Evolutionary conservation across 1,284 basidiomycete genomes (phyloP).

Genomic region (Afroboletus lepidellus): DNA sequence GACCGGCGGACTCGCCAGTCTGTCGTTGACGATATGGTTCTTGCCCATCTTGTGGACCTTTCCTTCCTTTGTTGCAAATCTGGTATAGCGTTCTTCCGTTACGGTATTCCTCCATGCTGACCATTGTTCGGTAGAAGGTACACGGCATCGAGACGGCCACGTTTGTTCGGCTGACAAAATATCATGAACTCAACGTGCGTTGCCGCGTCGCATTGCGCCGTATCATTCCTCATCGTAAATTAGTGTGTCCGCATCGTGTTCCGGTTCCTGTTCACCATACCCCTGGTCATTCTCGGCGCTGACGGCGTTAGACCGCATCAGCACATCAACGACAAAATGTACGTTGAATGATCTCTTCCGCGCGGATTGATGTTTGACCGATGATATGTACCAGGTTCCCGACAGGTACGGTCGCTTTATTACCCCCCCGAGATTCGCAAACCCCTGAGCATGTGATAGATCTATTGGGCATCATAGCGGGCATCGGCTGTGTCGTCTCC

Average conservation of each 20-base stretch:
- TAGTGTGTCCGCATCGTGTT: constrained; percentile 69
- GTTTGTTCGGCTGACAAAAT: constrained; percentile 69
- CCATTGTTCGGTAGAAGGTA: constrained; percentile 42
- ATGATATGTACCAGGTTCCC: constrained; percentile 30
- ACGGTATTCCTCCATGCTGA: background rate
- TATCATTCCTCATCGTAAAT: background rate
- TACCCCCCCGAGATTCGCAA: background rate
- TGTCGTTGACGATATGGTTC: constrained; percentile 68
- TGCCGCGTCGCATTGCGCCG: background rate
- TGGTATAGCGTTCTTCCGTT: constrained; percentile 43
- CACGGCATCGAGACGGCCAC: constrained; percentile 57
- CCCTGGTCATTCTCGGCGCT: constrained; percentile 60
- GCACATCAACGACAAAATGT: constrained; percentile 63
- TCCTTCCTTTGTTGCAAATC: constrained; percentile 56
- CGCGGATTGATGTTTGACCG: background rate
- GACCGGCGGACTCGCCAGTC: constrained; percentile 63
- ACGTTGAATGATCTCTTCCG: constrained; percentile 10
- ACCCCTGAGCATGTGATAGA: constrained; percentile 37
- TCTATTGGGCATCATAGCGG: constrained; percentile 55
- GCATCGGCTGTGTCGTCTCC: constrained; percentile 60
- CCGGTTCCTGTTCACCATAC: constrained; percentile 64
- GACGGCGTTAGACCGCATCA: constrained; percentile 63
- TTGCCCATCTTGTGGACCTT: constrained; percentile 68
- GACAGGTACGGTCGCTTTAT: constrained; percentile 22
- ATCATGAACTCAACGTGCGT: constrained; percentile 75